Conservation (phyloP, 2,329 filamentous ascomycete genomes). For the Fusarium sp. region DNA sequence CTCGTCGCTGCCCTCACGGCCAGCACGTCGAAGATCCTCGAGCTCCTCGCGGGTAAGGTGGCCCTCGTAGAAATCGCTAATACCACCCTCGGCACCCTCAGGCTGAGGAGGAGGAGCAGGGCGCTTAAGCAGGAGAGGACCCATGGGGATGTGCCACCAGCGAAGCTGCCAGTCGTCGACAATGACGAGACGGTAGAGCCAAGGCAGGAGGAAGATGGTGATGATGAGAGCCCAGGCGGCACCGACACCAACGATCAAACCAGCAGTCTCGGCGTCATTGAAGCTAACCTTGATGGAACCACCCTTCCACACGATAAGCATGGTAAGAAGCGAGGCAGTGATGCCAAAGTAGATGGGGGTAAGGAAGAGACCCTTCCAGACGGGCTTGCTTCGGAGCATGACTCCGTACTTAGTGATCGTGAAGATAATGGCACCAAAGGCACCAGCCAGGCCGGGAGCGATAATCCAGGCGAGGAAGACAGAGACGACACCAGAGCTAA, state of each 20-base stretch:
- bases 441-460: constrained; percentile 67
- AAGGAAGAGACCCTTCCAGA: constrained; percentile 63
- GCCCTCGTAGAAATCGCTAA: constrained; percentile 68
- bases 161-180: constrained; percentile 71
- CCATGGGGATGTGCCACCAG: constrained; percentile 64
- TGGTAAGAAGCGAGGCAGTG: constrained; percentile 65
- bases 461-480: constrained; percentile 73
- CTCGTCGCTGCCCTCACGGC: constrained; percentile 35
- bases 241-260: constrained; percentile 66
- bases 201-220: constrained; percentile 67
- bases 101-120: constrained; percentile 66
- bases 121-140: constrained; percentile 64
- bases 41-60: constrained; percentile 66
- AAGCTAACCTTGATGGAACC: constrained; percentile 52
- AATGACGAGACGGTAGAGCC: constrained; percentile 68
- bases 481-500: constrained; percentile 58
- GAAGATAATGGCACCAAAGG: constrained; percentile 68
- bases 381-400: constrained; percentile 66
- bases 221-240: constrained; percentile 62
- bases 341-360: constrained; percentile 69
- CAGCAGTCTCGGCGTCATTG: constrained; percentile 57
- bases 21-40: constrained; percentile 52
- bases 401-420: constrained; percentile 68
- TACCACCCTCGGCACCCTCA: constrained; percentile 69
- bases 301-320: constrained; percentile 72